Percentiles rank a stretch among this genome's conserved stretches.
These are phyloP conservation scores for Saccharomycopsis hybrid DNA, from an alignment of 1,139 yeast species.

Conservation along the genomic window DNA sequence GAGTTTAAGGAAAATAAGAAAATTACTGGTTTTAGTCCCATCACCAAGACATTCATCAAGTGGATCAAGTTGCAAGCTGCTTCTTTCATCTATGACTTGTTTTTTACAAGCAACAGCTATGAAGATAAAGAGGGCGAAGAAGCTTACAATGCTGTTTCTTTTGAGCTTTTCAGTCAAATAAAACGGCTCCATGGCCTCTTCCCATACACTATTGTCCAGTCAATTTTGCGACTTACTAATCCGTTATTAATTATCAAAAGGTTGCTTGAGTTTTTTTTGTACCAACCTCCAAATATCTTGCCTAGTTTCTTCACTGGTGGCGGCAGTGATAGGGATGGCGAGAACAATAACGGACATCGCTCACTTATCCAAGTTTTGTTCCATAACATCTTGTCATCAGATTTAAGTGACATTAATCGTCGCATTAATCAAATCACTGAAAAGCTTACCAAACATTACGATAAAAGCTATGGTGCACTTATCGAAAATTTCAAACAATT, in stretches of 20 bases:
- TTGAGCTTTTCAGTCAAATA: constrained; percentile 19
- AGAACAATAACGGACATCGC: constrained; percentile 7
- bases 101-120: constrained; percentile 14
- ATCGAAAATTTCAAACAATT: constrained; percentile 9
- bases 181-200: constrained; percentile 18
- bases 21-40: constrained; percentile 16
- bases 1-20: constrained; percentile 12
- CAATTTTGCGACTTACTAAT: constrained; percentile 18
- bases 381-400: constrained; percentile 10
- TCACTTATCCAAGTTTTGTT: constrained; percentile 19
- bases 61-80: constrained; percentile 17
- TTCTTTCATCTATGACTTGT: constrained; percentile 18
- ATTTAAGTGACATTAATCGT: constrained; percentile 9
- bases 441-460: not conserved
- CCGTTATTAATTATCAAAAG: constrained; percentile 16
- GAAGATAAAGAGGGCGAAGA: not conserved
- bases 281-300: constrained; percentile 19
- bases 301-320: constrained; percentile 5
- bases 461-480: not conserved
- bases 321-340: not conserved
- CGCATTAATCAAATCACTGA: not conserved
- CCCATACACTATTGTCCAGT: constrained; percentile 18
- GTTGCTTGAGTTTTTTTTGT: constrained; percentile 18
- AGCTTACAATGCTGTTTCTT: not conserved
- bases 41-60: constrained; percentile 12